These are phyloP conservation scores for Colletotrichum abscissum DNA, from an alignment of 2,329 filamentous ascomycete genomes.

Conservation along the genomic window DNA sequence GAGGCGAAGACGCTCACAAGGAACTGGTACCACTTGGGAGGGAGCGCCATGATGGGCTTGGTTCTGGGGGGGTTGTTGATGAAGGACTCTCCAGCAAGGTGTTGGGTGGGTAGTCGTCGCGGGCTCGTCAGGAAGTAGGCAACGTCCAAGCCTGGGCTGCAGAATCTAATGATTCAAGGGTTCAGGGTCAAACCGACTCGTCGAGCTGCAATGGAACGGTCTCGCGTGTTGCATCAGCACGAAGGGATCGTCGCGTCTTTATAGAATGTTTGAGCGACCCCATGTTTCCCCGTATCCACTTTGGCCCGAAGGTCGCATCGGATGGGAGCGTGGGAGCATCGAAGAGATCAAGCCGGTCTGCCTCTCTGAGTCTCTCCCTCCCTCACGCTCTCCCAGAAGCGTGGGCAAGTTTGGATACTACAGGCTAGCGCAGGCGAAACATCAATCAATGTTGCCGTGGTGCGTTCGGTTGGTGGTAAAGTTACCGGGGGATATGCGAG, in stretches of 20 bases:
- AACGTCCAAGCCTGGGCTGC: not conserved
- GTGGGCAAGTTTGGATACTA: conserved; percentile 10
- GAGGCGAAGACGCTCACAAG: conserved; percentile 66
- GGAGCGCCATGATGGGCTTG: conserved; percentile 50
- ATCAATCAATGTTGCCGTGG: conserved; percentile 1
- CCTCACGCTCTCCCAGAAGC: not conserved
- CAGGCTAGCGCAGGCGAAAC: not conserved
- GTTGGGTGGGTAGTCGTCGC: not conserved
- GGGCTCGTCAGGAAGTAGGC: not conserved
- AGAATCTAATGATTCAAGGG: not conserved
- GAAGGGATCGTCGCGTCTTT: conserved; percentile 33
- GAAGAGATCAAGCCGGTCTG: not conserved
- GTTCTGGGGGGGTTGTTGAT: not conserved
- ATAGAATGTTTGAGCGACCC: conserved; percentile 25
- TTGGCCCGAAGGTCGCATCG: conserved; percentile 18
- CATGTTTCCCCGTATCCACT: conserved; percentile 25
- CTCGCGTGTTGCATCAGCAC: not conserved
- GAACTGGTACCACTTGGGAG: conserved; percentile 61
- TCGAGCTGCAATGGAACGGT: conserved; percentile 22
- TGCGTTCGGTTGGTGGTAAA: conserved; percentile 15
- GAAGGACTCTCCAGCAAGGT: not conserved
- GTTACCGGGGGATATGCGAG: conserved; percentile 5
- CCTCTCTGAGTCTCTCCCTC: not conserved
- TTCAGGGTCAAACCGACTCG: conserved; percentile 20
- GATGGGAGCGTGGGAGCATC: conserved; percentile 7